Percentiles rank a stretch among this genome's conserved stretches.
Conservation (phyloP, 2,329 filamentous ascomycete species). For the Venturia carpophila region DNA sequence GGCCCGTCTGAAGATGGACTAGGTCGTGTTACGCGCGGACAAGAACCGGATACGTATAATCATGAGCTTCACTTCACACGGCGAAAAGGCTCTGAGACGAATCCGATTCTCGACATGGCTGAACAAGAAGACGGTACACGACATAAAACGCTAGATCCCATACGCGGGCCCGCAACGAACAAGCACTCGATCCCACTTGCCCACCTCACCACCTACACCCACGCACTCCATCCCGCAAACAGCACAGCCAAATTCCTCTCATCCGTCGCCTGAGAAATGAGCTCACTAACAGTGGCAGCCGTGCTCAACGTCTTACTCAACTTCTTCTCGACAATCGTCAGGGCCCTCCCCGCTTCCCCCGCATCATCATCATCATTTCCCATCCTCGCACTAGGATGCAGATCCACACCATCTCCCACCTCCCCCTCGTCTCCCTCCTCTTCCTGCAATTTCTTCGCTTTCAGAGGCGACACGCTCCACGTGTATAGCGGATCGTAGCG, state of each 20-base stretch:
- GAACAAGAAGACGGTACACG: too few species aligned
- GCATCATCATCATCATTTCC: slow-evolving; percentile 49
- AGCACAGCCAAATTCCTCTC: slow-evolving; percentile 85
- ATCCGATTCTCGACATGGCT: too few species aligned
- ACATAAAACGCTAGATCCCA: background rate
- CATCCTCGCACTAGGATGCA: slow-evolving; percentile 32
- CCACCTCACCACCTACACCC: slow-evolving; percentile 8
- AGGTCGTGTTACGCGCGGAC: too few species aligned
- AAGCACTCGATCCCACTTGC: background rate
- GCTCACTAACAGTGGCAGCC: slow-evolving; percentile 87
- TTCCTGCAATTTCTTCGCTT: slow-evolving; percentile 60
- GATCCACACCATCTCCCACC: slow-evolving; percentile 27
- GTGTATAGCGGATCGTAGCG: slow-evolving; percentile 97
- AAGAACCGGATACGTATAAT: too few species aligned
- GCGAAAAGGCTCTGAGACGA: too few species aligned
- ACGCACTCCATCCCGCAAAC: slow-evolving; percentile 41
- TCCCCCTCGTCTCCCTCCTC: slow-evolving; percentile 41
- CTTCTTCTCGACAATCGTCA: slow-evolving; percentile 94
- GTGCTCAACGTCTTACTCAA: slow-evolving; percentile 89
- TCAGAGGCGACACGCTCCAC: slow-evolving; percentile 76
- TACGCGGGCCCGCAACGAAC: too few species aligned
- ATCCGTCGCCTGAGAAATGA: slow-evolving; percentile 93
- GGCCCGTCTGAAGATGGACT: background rate
- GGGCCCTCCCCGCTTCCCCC: slow-evolving; percentile 80
- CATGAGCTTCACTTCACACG: too few species aligned